phyloP scores from a whole-genome alignment of 2,329 filamentous ascomycete genomes.

The Claviceps sp. region DNA sequence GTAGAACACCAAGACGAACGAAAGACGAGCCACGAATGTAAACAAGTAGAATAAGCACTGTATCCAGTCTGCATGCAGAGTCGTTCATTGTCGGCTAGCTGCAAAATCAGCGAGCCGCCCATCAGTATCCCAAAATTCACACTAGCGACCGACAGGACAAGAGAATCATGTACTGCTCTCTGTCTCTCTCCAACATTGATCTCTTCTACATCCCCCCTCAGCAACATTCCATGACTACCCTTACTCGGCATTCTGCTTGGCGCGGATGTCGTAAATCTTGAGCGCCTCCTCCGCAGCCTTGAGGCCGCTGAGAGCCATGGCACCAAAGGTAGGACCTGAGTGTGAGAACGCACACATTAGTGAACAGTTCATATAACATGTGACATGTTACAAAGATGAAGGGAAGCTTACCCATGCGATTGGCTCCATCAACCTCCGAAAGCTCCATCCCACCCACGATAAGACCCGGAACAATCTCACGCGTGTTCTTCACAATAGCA shows the following conservation, averaged over 20 bases:
- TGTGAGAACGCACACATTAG: neutral
- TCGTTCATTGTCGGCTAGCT: too few relatives aligned
- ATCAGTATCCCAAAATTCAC: neutral
- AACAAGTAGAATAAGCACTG: too few relatives aligned
- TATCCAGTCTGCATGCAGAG: too few relatives aligned
- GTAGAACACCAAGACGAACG: too few relatives aligned
- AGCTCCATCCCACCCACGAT: conserved; percentile 95
- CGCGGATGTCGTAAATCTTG: conserved; percentile 61
- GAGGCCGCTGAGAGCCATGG: conserved; percentile 77
- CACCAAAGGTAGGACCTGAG: conserved; percentile 62
- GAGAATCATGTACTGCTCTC: neutral
- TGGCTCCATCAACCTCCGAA: conserved; percentile 78
- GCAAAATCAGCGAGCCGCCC: neutral
- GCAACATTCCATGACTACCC: too few relatives aligned
- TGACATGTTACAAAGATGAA: neutral
- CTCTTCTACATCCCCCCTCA: conserved; percentile 13
- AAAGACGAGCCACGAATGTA: too few relatives aligned
- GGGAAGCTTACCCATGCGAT: conserved; percentile 59
- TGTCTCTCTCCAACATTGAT: neutral
- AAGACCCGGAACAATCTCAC: conserved; percentile 75
- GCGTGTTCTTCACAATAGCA: conserved; percentile 82
- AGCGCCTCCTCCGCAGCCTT: conserved; percentile 85
- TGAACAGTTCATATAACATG: too few relatives aligned
- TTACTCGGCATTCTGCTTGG: conserved; percentile 53
- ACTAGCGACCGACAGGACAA: neutral